Evolutionary conservation across 176 grass and related monocot species (phyloP), one percentile per base, ranked within the genome.

Genomic region (Rhipidocladum racemiflorum): DNA sequence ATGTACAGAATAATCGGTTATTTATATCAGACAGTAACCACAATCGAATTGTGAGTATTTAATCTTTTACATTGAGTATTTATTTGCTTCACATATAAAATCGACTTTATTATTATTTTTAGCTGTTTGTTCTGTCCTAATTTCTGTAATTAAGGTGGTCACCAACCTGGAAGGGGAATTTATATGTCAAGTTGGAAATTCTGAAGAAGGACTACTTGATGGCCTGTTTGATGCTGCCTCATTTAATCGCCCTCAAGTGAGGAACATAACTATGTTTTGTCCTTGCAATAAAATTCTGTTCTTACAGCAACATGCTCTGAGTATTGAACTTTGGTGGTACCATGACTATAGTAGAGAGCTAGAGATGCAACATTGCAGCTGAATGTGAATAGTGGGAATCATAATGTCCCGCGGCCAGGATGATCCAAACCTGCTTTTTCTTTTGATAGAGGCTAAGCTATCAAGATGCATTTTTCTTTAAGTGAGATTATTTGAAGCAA

Each of bases 21-120:
- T 97, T 97, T 69, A 94, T 97, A 87, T 97, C 95, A 79, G 95
- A 97, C 75, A 97, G 95, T 61, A 97, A 97, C 42, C 88, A 97
- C 86, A 94, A 97, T 81, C 88, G 92, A 91, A 92, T 97, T 79
- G 95, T 97, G 90, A 89, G 92, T 61, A 48, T 86, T 66, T 50
- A 27, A 50, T 77, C 35, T 68, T 73, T 16, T 77, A 39, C 29
- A 50, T 50, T 61, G 50, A 64, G 42, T 61, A n/a, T 12, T 30
- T 62, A 24, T 74, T 70, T 83, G 17, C 66, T 63, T 82, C 49
- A 71, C 53, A 42, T 42, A 83, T 68, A 73, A 45, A 61, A 53
- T 55, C 70, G 57, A 65, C 50, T 80, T 83, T 53, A n/a, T 51
- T 79, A 64, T 36, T 65, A 53, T 35, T 81, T 74, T 83, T 79